Conservation (phyloP, 371 early-diverging fungal species). For the Syncephalastrum monosporum region DNA sequence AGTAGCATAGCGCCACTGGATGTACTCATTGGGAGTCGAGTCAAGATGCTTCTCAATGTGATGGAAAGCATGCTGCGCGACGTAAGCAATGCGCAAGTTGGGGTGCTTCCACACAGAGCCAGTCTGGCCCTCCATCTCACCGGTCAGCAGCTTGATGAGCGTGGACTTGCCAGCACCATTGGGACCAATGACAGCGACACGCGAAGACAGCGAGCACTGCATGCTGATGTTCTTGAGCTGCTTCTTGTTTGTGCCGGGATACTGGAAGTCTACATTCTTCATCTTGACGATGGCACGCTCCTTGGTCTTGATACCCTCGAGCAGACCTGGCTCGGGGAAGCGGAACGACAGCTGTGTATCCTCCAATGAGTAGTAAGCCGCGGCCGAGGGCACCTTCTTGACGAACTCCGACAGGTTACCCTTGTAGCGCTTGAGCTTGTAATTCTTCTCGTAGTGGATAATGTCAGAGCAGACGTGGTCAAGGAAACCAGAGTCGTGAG, state of each 20-base stretch:
- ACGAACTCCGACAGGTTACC: constrained; percentile 88
- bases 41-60: constrained; percentile 83
- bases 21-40: constrained; percentile 79
- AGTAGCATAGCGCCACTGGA: constrained; percentile 82
- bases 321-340: constrained; percentile 72
- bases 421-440: constrained; percentile 75
- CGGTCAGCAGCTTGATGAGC: constrained; percentile 83
- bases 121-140: constrained; percentile 64
- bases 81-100: constrained; percentile 82
- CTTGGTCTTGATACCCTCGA: constrained; percentile 76
- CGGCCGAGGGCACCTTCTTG: constrained; percentile 74
- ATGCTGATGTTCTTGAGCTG: constrained; percentile 58
- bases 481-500: constrained; percentile 89
- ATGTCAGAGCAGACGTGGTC: constrained; percentile 85
- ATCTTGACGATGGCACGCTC: constrained; percentile 69
- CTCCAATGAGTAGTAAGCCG: constrained; percentile 70
- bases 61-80: constrained; percentile 90
- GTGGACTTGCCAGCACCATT: constrained; percentile 84
- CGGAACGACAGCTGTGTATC: constrained; percentile 56
- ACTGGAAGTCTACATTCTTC: constrained; percentile 64
- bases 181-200: constrained; percentile 72
- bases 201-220: constrained; percentile 66
- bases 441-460: constrained; percentile 73
- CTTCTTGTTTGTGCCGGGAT: constrained; percentile 59
- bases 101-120: constrained; percentile 80